Evolutionary conservation across 768 basidiomycete species (phyloP).

Genomic region (Asterophora lycoperdoides): DNA sequence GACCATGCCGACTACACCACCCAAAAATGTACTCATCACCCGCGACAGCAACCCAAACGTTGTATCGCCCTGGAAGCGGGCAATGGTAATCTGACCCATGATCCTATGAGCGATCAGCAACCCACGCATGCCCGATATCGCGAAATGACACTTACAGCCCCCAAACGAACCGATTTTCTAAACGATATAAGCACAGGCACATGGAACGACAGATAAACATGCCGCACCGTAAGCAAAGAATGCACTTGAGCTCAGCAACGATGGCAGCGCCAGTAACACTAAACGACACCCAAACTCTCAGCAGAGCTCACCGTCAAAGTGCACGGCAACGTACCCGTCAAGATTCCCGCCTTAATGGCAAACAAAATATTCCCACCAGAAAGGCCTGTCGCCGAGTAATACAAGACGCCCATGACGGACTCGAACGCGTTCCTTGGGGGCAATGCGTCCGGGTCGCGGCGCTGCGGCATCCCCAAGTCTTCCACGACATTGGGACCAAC

Average conservation of each 20-base stretch:
- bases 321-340: conserved; percentile 43
- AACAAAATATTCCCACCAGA: conserved; percentile 60
- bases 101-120: conserved; percentile 37
- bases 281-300: background rate
- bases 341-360: conserved; percentile 64
- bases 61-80: conserved; percentile 75
- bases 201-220: background rate
- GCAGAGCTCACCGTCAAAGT: background rate
- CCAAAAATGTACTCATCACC: conserved; percentile 60
- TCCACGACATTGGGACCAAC: conserved; percentile 35
- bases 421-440: conserved; percentile 64
- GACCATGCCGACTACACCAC: conserved; percentile 55
- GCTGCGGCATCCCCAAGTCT: conserved; percentile 53
- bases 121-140: background rate
- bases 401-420: conserved; percentile 41
- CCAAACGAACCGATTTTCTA: conserved; percentile 68
- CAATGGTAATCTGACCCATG: conserved; percentile 70
- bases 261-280: conserved; percentile 60
- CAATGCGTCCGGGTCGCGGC: conserved; percentile 70
- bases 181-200: background rate
- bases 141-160: conserved; percentile 44
- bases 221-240: conserved; percentile 54
- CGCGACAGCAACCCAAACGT: conserved; percentile 60
- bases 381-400: conserved; percentile 35
- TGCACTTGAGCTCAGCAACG: conserved; percentile 51